These are phyloP conservation scores for Saccharomycopsis guyanensis DNA, from an alignment of 805 yeast genomes.

Conservation along the genomic window DNA sequence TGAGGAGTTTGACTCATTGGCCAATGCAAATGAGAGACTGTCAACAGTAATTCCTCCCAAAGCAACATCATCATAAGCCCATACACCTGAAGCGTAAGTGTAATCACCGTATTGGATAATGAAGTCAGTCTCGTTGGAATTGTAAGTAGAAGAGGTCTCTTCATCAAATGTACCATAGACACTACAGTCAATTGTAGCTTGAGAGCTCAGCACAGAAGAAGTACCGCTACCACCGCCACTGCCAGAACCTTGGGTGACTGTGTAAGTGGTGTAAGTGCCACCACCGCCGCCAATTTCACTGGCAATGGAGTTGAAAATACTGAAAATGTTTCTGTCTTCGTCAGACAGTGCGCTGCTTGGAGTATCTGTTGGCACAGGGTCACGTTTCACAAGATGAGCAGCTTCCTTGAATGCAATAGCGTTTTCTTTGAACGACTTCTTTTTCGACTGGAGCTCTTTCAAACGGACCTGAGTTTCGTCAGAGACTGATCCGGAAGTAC, in stretches of 20 bases:
- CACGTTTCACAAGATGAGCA: background rate
- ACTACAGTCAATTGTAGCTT: slow-evolving; percentile 30
- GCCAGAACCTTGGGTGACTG: slow-evolving; percentile 4
- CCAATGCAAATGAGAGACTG: slow-evolving; percentile 65
- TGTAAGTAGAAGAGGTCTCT: slow-evolving; percentile 29
- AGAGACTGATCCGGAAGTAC: slow-evolving; percentile 24
- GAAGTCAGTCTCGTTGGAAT: slow-evolving; percentile 29
- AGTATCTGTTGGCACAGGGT: background rate
- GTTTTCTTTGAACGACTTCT: background rate
- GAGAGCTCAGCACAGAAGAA: background rate
- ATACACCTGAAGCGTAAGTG: slow-evolving; percentile 42
- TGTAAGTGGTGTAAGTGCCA: slow-evolving; percentile 1
- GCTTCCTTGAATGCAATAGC: slow-evolving; percentile 2
- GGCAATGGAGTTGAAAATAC: slow-evolving; percentile 7
- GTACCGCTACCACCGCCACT: slow-evolving; percentile 1
- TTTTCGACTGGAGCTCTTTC: background rate
- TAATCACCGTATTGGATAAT: slow-evolving; percentile 41
- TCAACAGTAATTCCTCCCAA: slow-evolving; percentile 43
- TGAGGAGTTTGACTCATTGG: slow-evolving; percentile 52
- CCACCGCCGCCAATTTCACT: slow-evolving; percentile 9
- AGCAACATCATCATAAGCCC: slow-evolving; percentile 57
- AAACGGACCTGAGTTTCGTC: background rate
- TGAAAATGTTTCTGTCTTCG: slow-evolving; percentile 9
- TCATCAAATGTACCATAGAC: slow-evolving; percentile 34
- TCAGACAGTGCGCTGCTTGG: background rate